Percentiles rank a stretch among this genome's conserved stretches.
phyloP scores from a whole-genome alignment of 805 yeast species.

The Brettanomyces naardenensis region DNA sequence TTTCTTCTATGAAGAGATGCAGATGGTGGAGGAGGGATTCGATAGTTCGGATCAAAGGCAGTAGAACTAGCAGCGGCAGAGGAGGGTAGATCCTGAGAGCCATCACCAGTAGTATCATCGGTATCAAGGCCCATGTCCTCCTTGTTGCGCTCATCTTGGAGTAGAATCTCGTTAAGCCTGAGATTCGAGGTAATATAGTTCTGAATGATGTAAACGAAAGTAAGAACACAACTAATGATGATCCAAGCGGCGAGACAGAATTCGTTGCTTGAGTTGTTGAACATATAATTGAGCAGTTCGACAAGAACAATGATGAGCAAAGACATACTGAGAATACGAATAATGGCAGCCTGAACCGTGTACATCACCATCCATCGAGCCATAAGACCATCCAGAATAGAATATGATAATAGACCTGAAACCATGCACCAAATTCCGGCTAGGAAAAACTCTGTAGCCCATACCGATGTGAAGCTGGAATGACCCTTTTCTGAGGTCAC shows the following conservation, averaged over 20 bases:
- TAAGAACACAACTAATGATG: constrained; percentile 74
- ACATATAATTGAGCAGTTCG: constrained; percentile 55
- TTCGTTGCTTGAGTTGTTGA: constrained; percentile 52
- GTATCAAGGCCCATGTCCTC: background rate
- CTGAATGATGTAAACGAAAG: constrained; percentile 75
- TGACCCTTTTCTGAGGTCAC: constrained; percentile 14
- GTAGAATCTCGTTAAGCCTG: constrained; percentile 25
- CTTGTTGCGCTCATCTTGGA: background rate
- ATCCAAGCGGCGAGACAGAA: constrained; percentile 89
- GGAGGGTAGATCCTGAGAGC: background rate
- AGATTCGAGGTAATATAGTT: constrained; percentile 79
- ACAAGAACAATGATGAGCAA: constrained; percentile 64
- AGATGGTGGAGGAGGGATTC: too few relatives aligned
- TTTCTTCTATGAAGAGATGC: background rate
- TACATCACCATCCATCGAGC: constrained; percentile 91
- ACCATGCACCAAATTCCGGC: constrained; percentile 93
- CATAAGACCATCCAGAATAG: constrained; percentile 82
- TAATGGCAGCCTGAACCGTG: constrained; percentile 79
- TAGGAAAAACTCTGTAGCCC: constrained; percentile 70
- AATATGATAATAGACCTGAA: constrained; percentile 74
- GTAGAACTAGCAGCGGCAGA: background rate
- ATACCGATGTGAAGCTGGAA: constrained; percentile 40
- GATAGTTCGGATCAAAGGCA: too few relatives aligned
- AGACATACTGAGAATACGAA: constrained; percentile 79
- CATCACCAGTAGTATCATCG: background rate